Percentiles rank a stretch among this genome's conserved stretches.
These are phyloP conservation scores for Heimioporus punctisporus DNA, from an alignment of 1,284 basidiomycete genomes.

Conservation along the genomic window DNA sequence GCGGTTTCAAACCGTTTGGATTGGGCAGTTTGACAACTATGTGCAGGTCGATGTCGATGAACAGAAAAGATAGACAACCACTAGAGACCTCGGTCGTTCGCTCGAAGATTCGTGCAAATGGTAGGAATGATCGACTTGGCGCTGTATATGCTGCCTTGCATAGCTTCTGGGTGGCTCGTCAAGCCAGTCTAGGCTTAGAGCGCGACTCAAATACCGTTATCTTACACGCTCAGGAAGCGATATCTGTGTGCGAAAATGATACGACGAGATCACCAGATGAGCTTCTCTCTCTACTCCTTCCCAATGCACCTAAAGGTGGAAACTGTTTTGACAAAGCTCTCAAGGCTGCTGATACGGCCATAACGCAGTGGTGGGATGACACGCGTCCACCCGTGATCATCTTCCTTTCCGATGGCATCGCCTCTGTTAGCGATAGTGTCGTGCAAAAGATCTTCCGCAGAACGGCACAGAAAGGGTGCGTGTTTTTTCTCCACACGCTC, in stretches of 20 bases:
- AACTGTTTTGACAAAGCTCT: slow-evolving; percentile 52
- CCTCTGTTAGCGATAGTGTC: slow-evolving; percentile 30
- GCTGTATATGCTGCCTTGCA: slow-evolving; percentile 55
- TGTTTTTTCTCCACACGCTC: neutral
- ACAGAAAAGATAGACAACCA: slow-evolving; percentile 39
- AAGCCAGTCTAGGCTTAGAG: slow-evolving; percentile 35
- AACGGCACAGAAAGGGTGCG: slow-evolving; percentile 47
- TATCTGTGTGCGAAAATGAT: slow-evolving; percentile 43
- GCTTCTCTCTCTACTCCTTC: slow-evolving; percentile 45
- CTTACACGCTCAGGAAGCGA: slow-evolving; percentile 41
- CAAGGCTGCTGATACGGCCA: slow-evolving; percentile 35
- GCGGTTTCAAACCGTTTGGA: neutral
- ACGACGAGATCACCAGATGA: slow-evolving; percentile 44
- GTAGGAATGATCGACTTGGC: slow-evolving; percentile 53
- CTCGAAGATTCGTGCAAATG: slow-evolving; percentile 28
- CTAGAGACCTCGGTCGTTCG: slow-evolving; percentile 41
- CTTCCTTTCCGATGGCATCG: slow-evolving; percentile 60
- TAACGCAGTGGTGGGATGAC: slow-evolving; percentile 49
- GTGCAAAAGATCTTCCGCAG: slow-evolving; percentile 45
- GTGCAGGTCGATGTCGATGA: slow-evolving; percentile 57
- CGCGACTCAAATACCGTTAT: slow-evolving; percentile 60
- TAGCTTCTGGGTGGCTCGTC: slow-evolving; percentile 54
- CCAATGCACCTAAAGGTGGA: slow-evolving; percentile 37
- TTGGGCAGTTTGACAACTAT: neutral
- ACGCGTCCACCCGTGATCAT: slow-evolving; percentile 59